Base-by-base conservation (phyloP, 148 eudicot species). In the Vaccinium darrowii region DNA sequence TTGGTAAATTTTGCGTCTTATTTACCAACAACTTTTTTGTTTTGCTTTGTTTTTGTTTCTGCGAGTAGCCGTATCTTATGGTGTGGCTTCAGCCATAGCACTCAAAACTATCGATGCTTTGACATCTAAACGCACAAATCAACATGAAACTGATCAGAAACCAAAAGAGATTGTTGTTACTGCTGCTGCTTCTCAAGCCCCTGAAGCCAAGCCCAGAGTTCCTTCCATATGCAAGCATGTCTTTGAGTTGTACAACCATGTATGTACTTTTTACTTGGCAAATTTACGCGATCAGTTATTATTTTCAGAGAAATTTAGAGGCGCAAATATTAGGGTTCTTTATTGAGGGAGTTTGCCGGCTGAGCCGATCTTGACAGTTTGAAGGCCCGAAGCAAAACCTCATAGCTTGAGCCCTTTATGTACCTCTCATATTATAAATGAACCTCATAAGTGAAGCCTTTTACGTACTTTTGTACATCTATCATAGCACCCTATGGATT, bases 71-170 rank as follows among this genome's bases (percentile, higher is more conserved):
- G 0, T 62, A 23, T 62, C 25, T 62, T 62, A 62, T 2, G 67
- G 67, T 62, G 67, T 62, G n/a, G 67, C 67, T 7, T 62, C 67
- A 62, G 67, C 67, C 67, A 21, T 62, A 62, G 67, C 67, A 62
- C 67, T 62, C 25, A 62, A 12, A 23, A 21, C 67, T 23, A 62
- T 62, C 19, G 67, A 21, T 62, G 67, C 25, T 62, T 19, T 62
- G 67, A 8, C 25, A 19, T 62, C 67, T 19, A 62, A 62, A 62
- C 67, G 8, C 2, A 8, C 25, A 62, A 62, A 62, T 13, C 18
- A 54, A 11, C 57, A 13, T 54, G 57, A 14, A 54, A 2, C 14
- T 10, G 2, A 54, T 43, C 47, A 43, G 57, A 54, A 13, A 54
- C 12, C 47, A 43, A 43, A 43, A 43, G 47, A 43, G 47, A 43